A percentile compares a stretch with the other conserved stretches of the same genome.
Evolutionary conservation across 805 yeast genomes (phyloP).

Genomic region (Kluyveromyces aestuarii): DNA sequence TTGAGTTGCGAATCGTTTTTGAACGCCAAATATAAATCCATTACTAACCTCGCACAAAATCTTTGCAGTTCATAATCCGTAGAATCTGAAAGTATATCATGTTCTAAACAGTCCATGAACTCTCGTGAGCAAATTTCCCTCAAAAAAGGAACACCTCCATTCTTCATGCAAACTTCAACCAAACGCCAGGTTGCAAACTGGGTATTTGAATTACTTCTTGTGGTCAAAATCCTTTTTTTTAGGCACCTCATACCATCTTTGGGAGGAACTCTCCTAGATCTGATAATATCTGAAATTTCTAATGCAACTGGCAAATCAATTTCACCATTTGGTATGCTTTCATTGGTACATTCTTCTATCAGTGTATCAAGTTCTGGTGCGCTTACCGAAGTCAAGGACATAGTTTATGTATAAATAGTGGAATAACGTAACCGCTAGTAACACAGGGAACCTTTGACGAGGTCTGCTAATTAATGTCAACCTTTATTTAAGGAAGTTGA

Average conservation of each 20-base stretch:
- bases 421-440: neutral
- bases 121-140: slow-evolving; percentile 74
- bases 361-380: slow-evolving; percentile 44
- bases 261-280: slow-evolving; percentile 71
- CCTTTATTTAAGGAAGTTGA: too few relatives aligned
- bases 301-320: slow-evolving; percentile 64
- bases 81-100: slow-evolving; percentile 32
- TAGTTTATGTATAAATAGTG: slow-evolving; percentile 1
- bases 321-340: slow-evolving; percentile 87
- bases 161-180: slow-evolving; percentile 81
- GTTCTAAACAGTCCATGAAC: slow-evolving; percentile 69
- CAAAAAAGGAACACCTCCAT: slow-evolving; percentile 83
- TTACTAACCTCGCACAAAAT: slow-evolving; percentile 53
- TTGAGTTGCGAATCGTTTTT: slow-evolving; percentile 54
- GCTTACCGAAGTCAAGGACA: slow-evolving; percentile 18
- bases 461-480: too few relatives aligned
- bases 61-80: slow-evolving; percentile 47
- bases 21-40: slow-evolving; percentile 72
- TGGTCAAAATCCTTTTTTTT: slow-evolving; percentile 57
- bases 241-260: slow-evolving; percentile 79
- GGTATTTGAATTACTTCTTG: slow-evolving; percentile 63
- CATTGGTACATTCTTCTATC: slow-evolving; percentile 73
- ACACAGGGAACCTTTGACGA: too few relatives aligned
- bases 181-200: slow-evolving; percentile 68
- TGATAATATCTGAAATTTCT: slow-evolving; percentile 79